These are phyloP conservation scores for Hortaea sp. DNA, from an alignment of 2,329 filamentous ascomycete genomes.

Conservation along the genomic window DNA sequence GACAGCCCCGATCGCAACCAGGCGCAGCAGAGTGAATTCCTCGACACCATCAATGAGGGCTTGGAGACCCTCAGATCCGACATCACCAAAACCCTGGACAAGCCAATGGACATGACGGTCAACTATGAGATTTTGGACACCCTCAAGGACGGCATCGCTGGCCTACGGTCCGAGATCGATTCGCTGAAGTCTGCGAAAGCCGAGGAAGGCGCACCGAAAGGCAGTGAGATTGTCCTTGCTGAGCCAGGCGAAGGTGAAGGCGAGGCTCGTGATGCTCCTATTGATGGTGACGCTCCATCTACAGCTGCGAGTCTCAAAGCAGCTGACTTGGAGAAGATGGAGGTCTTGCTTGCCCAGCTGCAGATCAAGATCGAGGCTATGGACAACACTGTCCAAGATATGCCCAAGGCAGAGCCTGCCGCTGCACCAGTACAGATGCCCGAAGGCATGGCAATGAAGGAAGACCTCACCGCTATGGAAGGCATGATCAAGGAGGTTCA, in stretches of 20 bases:
- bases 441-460: conserved; percentile 34
- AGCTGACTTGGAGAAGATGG: conserved; percentile 75
- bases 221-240: conserved; percentile 48
- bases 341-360: conserved; percentile 71
- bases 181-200: conserved; percentile 52
- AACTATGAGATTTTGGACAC: conserved; percentile 86
- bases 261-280: conserved; percentile 4
- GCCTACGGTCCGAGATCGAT: conserved; percentile 68
- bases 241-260: conserved; percentile 24
- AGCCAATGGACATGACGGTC: conserved; percentile 70
- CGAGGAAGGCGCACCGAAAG: conserved; percentile 31
- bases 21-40: conserved; percentile 45
- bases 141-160: conserved; percentile 69
- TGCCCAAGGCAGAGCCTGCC: conserved; percentile 34
- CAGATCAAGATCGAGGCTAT: conserved; percentile 75
- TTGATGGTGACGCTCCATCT: conserved; percentile 4
- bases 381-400: conserved; percentile 43
- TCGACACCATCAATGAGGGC: conserved; percentile 56
- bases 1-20: conserved; percentile 42
- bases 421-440: conserved; percentile 17
- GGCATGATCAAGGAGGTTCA: conserved; percentile 47
- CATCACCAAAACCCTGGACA: conserved; percentile 63
- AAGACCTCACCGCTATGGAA: conserved; percentile 43
- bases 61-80: conserved; percentile 68
- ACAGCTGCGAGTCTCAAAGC: conserved; percentile 33